Conservation (phyloP, 139 green algal genomes). For the Bryopsis sp. region DNA sequence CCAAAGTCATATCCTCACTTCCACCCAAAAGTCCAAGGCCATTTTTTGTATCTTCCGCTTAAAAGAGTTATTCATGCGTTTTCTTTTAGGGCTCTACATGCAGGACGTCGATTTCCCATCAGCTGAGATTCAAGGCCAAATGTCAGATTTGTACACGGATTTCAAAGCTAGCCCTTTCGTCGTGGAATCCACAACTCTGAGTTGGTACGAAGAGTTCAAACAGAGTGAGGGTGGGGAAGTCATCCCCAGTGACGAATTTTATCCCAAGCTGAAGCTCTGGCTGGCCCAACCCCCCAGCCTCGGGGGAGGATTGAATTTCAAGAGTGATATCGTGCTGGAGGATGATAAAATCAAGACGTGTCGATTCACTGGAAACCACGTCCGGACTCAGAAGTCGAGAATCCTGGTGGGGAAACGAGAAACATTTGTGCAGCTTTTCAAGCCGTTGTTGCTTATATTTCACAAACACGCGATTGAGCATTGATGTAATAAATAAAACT, state of each 20-base stretch:
- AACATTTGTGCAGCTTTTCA: too few species aligned
- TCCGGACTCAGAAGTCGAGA: background rate
- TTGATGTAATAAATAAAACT: too few species aligned
- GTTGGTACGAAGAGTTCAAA: background rate
- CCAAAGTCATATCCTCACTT: too few species aligned
- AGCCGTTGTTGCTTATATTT: too few species aligned
- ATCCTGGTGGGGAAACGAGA: background rate
- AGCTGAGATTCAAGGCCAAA: background rate
- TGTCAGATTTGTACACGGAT: background rate
- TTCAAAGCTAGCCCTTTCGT: background rate
- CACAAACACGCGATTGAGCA: too few species aligned
- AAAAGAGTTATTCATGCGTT: too few species aligned
- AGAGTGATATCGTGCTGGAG: background rate
- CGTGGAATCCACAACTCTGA: background rate
- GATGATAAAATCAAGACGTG: background rate
- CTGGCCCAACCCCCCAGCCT: too few species aligned
- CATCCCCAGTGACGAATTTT: background rate
- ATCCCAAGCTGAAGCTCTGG: background rate
- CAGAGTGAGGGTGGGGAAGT: background rate
- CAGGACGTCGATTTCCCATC: background rate
- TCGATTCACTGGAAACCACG: background rate
- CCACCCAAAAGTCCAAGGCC: too few species aligned
- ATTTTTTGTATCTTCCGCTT: too few species aligned
- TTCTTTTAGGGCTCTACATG: slow-evolving; percentile 2
- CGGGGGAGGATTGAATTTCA: background rate